Conservation (phyloP, 305 asterid genomes). For the Andrographis paniculata region DNA sequence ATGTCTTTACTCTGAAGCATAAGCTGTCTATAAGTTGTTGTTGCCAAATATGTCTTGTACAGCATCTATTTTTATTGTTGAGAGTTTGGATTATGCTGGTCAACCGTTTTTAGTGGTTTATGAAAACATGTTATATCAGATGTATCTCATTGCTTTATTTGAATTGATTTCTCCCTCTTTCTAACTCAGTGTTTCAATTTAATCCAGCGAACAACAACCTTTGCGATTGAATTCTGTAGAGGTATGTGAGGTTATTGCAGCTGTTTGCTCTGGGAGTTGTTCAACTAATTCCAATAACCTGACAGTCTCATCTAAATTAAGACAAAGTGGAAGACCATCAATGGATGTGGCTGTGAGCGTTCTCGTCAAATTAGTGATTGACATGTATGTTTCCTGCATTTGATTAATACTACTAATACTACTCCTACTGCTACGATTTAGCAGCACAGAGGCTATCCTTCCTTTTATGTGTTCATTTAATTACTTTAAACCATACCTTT, state of each 20-base stretch:
- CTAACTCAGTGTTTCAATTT: constrained; percentile 26
- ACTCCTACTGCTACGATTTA: constrained; percentile 3
- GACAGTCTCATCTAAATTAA: constrained; percentile 79
- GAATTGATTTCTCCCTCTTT: constrained; percentile 18
- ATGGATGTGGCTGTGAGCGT: constrained; percentile 99
- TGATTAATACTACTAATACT: constrained; percentile 11
- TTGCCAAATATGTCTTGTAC: constrained; percentile 4
- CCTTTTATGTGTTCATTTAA: too few species aligned
- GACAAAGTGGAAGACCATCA: constrained; percentile 88
- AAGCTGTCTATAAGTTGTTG: constrained; percentile 1
- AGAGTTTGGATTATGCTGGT: constrained; percentile 1
- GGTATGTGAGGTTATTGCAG: constrained; percentile 94
- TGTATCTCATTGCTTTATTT: too few species aligned
- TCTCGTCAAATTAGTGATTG: constrained; percentile 95
- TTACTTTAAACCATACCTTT: too few species aligned
- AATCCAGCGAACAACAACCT: constrained; percentile 91
- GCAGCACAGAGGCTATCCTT: not conserved
- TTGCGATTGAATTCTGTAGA: constrained; percentile 84
- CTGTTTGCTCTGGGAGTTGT: constrained; percentile 86
- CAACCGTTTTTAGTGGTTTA: constrained; percentile 14
- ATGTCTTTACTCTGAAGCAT: too few species aligned
- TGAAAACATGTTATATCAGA: too few species aligned
- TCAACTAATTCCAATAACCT: constrained; percentile 49
- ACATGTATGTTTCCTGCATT: constrained; percentile 69
- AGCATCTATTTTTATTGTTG: constrained; percentile 6